These are phyloP conservation scores for Euphrasia arctica DNA, from an alignment of 305 asterid genomes.

Conservation along the genomic window DNA sequence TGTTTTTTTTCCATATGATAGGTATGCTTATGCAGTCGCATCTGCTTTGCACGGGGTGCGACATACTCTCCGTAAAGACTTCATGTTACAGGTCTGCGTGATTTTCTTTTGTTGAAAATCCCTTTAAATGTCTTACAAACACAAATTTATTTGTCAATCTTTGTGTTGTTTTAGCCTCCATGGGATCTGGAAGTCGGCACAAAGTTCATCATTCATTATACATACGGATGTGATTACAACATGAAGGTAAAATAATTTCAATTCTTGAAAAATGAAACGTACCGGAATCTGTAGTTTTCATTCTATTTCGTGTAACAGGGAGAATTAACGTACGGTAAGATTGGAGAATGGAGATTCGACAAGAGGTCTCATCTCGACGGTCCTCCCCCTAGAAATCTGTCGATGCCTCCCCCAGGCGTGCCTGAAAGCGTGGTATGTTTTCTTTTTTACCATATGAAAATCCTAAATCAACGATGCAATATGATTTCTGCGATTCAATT, in stretches of 20 bases:
- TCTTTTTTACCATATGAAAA: not conserved
- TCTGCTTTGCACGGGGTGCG: slow-evolving; percentile 95
- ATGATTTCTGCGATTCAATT: not conserved
- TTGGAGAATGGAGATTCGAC: slow-evolving; percentile 98
- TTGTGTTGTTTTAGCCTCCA: slow-evolving; percentile 66
- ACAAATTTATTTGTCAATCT: too few relatives aligned
- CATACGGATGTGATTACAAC: slow-evolving; percentile 95
- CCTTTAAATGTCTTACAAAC: not conserved
- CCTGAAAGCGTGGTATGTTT: slow-evolving; percentile 6
- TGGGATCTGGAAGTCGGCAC: slow-evolving; percentile 81
- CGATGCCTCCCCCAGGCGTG: slow-evolving; percentile 92
- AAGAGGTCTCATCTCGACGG: slow-evolving; percentile 80
- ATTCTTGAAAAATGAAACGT: not conserved
- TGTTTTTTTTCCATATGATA: slow-evolving; percentile 31
- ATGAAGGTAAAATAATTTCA: slow-evolving; percentile 58
- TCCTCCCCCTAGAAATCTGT: slow-evolving; percentile 75
- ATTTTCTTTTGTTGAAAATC: not conserved
- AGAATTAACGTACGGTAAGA: slow-evolving; percentile 80
- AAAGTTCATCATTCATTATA: slow-evolving; percentile 82
- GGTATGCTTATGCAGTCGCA: slow-evolving; percentile 97
- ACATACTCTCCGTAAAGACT: slow-evolving; percentile 83
- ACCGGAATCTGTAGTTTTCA: not conserved
- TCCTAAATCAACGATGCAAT: not conserved
- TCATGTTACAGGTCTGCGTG: slow-evolving; percentile 86
- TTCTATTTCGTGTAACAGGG: slow-evolving; percentile 52